These are phyloP conservation scores for Tulasnella sp. DNA, from an alignment of 768 basidiomycete genomes.

Conservation along the genomic window DNA sequence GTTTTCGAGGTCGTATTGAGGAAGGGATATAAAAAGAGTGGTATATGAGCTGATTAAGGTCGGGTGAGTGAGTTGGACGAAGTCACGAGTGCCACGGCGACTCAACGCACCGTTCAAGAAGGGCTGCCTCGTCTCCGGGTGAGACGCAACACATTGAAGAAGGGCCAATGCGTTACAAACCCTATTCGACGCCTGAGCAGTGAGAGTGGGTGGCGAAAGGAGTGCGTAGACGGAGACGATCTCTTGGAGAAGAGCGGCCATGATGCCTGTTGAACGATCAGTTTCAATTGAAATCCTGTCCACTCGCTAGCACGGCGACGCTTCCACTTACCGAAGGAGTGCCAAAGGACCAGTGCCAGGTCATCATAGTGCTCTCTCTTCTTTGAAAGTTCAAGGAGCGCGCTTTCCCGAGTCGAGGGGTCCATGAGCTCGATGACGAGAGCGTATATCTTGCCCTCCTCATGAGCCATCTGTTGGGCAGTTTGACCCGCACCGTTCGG, in stretches of 20 bases:
- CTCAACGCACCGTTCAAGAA: conserved; percentile 71
- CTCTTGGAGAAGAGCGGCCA: conserved; percentile 94
- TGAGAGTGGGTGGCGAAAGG: conserved; percentile 87
- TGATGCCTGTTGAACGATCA: conserved; percentile 52
- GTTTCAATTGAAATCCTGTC: background rate
- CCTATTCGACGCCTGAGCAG: conserved; percentile 94
- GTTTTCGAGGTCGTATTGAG: conserved; percentile 98
- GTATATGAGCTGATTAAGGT: conserved; percentile 70
- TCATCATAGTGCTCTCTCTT: conserved; percentile 99
- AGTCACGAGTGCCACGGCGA: background rate
- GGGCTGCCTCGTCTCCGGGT: conserved; percentile 87
- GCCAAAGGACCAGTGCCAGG: conserved; percentile 94
- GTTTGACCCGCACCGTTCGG: conserved; percentile 1
- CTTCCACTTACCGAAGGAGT: conserved; percentile 69
- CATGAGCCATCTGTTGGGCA: conserved; percentile 22
- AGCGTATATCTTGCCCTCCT: conserved; percentile 76
- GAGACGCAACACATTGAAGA: conserved; percentile 95
- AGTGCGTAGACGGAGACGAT: conserved; percentile 97
- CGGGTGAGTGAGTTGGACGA: conserved; percentile 4
- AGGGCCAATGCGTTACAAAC: conserved; percentile 98
- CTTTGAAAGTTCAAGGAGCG: conserved; percentile 92
- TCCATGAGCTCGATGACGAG: conserved; percentile 83
- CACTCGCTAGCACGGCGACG: background rate
- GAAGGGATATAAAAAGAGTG: conserved; percentile 90
- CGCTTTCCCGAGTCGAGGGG: conserved; percentile 70